These are phyloP conservation scores for Somion occarium DNA, from an alignment of 1,284 basidiomycete genomes.

Conservation along the genomic window DNA sequence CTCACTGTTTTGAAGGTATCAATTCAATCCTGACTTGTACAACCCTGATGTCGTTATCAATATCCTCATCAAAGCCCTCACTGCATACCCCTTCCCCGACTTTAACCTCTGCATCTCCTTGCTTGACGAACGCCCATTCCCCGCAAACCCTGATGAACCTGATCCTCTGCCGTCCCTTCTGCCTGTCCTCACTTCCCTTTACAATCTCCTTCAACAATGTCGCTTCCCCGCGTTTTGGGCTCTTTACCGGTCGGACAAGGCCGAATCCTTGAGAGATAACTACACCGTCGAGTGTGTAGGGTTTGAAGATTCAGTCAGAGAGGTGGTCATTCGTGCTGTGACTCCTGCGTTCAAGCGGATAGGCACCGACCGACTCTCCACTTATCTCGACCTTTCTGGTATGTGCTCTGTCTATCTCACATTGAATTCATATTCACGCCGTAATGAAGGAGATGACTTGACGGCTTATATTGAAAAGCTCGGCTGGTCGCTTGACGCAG, in stretches of 20 bases:
- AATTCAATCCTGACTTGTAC: slow-evolving; percentile 93
- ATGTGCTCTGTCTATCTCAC: slow-evolving; percentile 18
- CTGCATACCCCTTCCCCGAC: slow-evolving; percentile 80
- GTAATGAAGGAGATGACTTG: slow-evolving; percentile 51
- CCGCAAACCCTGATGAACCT: slow-evolving; percentile 66
- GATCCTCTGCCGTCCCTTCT: slow-evolving; percentile 75
- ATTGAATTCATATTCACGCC: slow-evolving; percentile 4
- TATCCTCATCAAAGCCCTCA: slow-evolving; percentile 90
- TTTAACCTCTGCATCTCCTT: slow-evolving; percentile 92
- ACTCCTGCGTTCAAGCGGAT: slow-evolving; percentile 79
- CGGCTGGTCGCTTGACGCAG: slow-evolving; percentile 71
- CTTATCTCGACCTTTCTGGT: slow-evolving; percentile 74
- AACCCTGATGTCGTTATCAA: slow-evolving; percentile 92
- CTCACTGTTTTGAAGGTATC: slow-evolving; percentile 60
- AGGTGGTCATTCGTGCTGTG: slow-evolving; percentile 74
- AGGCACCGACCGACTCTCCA: slow-evolving; percentile 58
- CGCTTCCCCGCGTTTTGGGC: slow-evolving; percentile 91
- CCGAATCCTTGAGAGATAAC: slow-evolving; percentile 75
- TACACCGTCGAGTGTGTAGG: slow-evolving; percentile 79
- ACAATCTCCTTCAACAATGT: slow-evolving; percentile 79
- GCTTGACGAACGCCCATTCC: slow-evolving; percentile 69
- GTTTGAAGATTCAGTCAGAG: slow-evolving; percentile 77
- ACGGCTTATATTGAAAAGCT: slow-evolving; percentile 62
- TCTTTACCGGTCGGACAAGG: slow-evolving; percentile 60
- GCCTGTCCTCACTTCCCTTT: slow-evolving; percentile 70